A percentile compares a stretch with the other conserved stretches of the same genome.
Conservation (phyloP, 176 grass and related monocot species). For the Oryza longistaminata region DNA sequence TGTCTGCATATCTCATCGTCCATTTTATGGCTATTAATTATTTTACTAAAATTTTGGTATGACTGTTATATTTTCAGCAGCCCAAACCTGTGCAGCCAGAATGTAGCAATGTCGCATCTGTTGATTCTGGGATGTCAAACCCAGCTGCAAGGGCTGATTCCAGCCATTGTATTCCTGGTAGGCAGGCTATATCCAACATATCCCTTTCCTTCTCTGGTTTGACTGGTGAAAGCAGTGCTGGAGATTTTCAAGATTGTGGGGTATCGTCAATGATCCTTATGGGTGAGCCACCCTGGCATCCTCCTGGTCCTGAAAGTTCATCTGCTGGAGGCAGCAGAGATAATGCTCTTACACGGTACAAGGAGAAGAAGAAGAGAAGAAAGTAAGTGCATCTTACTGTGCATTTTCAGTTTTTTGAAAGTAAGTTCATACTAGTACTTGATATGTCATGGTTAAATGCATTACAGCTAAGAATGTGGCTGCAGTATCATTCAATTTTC, state of each 20-base stretch:
- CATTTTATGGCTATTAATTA: neutral
- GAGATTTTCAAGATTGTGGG: conserved; percentile 84
- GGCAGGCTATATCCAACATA: conserved; percentile 63
- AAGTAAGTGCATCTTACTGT: conserved; percentile 58
- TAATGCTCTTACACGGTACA: conserved; percentile 85
- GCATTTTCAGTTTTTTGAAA: neutral
- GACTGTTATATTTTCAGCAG: conserved; percentile 41
- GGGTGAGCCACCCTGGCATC: conserved; percentile 69
- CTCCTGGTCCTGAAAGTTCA: conserved; percentile 56
- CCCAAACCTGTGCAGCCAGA: conserved; percentile 52
- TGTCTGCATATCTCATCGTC: conserved; percentile 9
- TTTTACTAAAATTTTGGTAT: conserved; percentile 22
- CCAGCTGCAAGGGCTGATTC: conserved; percentile 59
- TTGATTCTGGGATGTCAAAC: conserved; percentile 67
- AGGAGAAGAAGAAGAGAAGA: conserved; percentile 90
- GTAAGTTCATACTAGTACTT: neutral
- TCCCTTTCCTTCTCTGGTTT: conserved; percentile 85
- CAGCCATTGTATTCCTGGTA: conserved; percentile 57
- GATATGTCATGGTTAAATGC: neutral
- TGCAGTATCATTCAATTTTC: conserved; percentile 3
- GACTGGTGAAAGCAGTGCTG: conserved; percentile 85
- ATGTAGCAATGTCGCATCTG: conserved; percentile 49
- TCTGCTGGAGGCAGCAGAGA: conserved; percentile 61
- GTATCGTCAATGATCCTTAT: conserved; percentile 66
- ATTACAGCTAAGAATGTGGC: neutral